Conservation (phyloP, 805 yeast species). For the Saccharomycopsis microspora region DNA sequence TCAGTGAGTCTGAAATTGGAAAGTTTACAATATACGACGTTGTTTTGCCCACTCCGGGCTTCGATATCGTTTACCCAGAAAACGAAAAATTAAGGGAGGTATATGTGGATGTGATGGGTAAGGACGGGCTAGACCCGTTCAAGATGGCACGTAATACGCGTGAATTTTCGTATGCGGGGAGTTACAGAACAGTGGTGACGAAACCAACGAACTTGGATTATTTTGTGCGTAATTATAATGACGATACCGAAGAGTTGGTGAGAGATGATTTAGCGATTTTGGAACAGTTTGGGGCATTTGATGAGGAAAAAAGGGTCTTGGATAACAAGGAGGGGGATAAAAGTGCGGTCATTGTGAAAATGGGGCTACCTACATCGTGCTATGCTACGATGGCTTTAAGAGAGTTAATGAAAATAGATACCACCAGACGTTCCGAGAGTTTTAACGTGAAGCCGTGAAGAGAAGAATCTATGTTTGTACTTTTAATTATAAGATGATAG, state of each 20-base stretch:
- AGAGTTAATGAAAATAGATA: conserved; percentile 75
- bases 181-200: conserved; percentile 66
- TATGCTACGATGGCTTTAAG: conserved; percentile 98
- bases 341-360: conserved; percentile 60
- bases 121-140: conserved; percentile 75
- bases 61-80: conserved; percentile 76
- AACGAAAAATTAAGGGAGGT: conserved; percentile 47
- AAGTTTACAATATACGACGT: conserved; percentile 67
- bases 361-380: conserved; percentile 75
- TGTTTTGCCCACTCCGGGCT: conserved; percentile 95
- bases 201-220: conserved; percentile 57
- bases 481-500: too few relatives aligned
- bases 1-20: conserved; percentile 64
- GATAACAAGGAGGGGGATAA: conserved; percentile 31
- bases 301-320: conserved; percentile 5
- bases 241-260: conserved; percentile 59
- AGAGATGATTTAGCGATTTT: conserved; percentile 65
- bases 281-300: conserved; percentile 14
- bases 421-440: conserved; percentile 42
- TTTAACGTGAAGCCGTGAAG: conserved; percentile 25
- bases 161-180: conserved; percentile 88
- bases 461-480: too few relatives aligned
- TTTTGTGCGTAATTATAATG: conserved; percentile 47
- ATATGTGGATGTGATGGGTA: conserved; percentile 63
- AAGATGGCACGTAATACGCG: conserved; percentile 75